Evolutionary conservation across 805 yeast genomes (phyloP).

Genomic region (Scheffersomyces amazonensis): DNA sequence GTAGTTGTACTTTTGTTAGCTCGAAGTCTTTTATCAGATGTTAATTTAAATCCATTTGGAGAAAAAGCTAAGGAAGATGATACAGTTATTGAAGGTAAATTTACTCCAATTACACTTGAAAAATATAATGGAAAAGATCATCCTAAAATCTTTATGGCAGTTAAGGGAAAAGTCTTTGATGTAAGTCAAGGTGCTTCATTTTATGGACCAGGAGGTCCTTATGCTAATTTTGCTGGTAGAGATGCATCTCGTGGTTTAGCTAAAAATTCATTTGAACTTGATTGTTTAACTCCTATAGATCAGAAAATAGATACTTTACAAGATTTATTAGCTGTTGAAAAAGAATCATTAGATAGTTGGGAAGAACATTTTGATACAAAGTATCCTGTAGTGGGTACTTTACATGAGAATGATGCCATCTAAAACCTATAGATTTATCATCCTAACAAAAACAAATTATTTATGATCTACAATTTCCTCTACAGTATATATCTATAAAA

Average conservation of each 20-base stretch:
- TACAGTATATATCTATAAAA: no score
- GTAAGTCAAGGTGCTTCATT: constrained; percentile 76
- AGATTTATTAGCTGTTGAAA: constrained; percentile 60
- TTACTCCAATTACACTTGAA: constrained; percentile 71
- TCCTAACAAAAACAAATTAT: no score
- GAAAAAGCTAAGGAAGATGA: constrained; percentile 17
- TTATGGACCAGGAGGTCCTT: constrained; percentile 96
- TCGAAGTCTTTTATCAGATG: constrained; percentile 24
- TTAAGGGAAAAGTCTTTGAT: constrained; percentile 84
- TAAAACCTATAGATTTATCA: no score
- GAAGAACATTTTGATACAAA: constrained; percentile 76
- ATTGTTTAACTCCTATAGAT: constrained; percentile 62
- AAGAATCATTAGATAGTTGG: constrained; percentile 78
- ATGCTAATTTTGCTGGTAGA: constrained; percentile 90
- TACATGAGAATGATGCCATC: constrained; percentile 28
- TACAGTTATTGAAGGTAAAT: constrained; percentile 46
- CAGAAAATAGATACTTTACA: constrained; percentile 73
- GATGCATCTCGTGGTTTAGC: constrained; percentile 95
- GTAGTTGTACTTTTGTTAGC: constrained; percentile 29
- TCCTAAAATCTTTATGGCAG: constrained; percentile 77
- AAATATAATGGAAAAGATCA: constrained; percentile 81
- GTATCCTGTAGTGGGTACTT: constrained; percentile 76
- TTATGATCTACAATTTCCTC: no score
- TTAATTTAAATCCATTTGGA: constrained; percentile 28
- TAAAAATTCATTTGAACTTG: constrained; percentile 75